Conservation (phyloP, 2,329 filamentous ascomycete species). For the Raffaelea ambrosiae region DNA sequence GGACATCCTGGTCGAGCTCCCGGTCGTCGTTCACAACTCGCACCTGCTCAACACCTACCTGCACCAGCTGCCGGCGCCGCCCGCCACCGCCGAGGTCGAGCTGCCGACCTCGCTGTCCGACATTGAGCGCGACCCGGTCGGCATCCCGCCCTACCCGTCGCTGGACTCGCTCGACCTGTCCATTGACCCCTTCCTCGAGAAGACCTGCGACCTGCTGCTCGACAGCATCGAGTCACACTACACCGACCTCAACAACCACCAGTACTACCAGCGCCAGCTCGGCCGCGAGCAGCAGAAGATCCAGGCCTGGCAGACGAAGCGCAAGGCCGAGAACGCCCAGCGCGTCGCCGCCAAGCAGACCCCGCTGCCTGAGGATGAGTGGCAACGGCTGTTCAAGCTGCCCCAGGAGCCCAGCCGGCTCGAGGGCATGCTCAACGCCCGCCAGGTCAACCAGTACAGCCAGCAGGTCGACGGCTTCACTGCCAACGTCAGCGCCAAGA, state of each 20-base stretch:
- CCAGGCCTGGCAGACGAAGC: conserved; percentile 90
- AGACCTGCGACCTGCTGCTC: conserved; percentile 91
- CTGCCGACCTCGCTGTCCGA: conserved; percentile 74
- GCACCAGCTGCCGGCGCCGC: conserved; percentile 71
- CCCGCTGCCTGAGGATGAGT: conserved; percentile 90
- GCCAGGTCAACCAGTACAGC: conserved; percentile 96
- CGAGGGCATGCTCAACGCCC: conserved; percentile 88
- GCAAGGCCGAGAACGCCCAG: conserved; percentile 88
- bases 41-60: conserved; percentile 93
- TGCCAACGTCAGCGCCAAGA: conserved; percentile 84
- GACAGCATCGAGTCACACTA: conserved; percentile 98
- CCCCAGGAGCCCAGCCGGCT: conserved; percentile 88
- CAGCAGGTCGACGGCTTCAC: conserved; percentile 96
- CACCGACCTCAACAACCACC: conserved; percentile 98
- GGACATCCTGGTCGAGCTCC: conserved; percentile 87
- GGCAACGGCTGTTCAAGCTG: conserved; percentile 96
- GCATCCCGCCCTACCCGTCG: conserved; percentile 70
- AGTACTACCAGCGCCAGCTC: conserved; percentile 88
- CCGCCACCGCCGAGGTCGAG: conserved; percentile 57
- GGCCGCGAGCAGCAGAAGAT: conserved; percentile 95
- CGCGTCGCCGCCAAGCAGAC: conserved; percentile 80
- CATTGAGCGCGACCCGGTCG: conserved; percentile 56
- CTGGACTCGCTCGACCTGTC: conserved; percentile 84
- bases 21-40: conserved; percentile 88
- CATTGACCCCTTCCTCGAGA: conserved; percentile 96